These are phyloP conservation scores for Toxoplasma gondii DNA, from an alignment of 169 alveolate species.

Conservation along the genomic window DNA sequence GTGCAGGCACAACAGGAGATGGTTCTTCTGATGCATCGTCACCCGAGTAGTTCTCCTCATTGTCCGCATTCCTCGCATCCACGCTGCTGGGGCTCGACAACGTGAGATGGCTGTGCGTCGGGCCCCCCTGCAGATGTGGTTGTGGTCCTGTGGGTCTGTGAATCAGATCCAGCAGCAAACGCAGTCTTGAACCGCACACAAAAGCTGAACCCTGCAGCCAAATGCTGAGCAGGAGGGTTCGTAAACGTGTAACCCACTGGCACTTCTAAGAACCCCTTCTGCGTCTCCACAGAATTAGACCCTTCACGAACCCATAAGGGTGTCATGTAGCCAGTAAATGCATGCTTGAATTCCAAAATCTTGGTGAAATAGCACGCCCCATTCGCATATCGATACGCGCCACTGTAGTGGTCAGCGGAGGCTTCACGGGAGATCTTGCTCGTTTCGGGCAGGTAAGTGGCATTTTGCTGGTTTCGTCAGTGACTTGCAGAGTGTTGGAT, in stretches of 20 bases:
- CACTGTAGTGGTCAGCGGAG: not conserved
- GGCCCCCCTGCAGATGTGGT: not conserved
- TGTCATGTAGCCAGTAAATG: not conserved
- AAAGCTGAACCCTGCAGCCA: not conserved
- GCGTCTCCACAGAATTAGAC: not conserved
- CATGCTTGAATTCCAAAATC: not conserved
- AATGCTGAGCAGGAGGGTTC: not conserved
- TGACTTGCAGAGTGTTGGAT: not conserved
- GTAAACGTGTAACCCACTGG: not conserved
- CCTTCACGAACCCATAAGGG: not conserved
- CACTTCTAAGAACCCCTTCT: not conserved
- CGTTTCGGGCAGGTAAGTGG: not conserved
- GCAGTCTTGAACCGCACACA: slow-evolving; percentile 5
- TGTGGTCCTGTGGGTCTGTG: not conserved
- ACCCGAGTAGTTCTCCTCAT: not conserved
- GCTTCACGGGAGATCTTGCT: not conserved
- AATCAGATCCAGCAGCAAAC: not conserved
- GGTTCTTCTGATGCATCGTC: not conserved
- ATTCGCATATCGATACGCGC: not conserved
- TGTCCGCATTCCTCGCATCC: not conserved
- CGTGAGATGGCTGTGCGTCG: not conserved
- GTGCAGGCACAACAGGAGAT: not conserved
- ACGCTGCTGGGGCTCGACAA: not conserved
- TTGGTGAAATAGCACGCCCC: slow-evolving; percentile 1
- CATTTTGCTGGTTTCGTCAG: not conserved